Conservation (phyloP, 495 filamentous ascomycete species). For the Echria macrotheca region DNA sequence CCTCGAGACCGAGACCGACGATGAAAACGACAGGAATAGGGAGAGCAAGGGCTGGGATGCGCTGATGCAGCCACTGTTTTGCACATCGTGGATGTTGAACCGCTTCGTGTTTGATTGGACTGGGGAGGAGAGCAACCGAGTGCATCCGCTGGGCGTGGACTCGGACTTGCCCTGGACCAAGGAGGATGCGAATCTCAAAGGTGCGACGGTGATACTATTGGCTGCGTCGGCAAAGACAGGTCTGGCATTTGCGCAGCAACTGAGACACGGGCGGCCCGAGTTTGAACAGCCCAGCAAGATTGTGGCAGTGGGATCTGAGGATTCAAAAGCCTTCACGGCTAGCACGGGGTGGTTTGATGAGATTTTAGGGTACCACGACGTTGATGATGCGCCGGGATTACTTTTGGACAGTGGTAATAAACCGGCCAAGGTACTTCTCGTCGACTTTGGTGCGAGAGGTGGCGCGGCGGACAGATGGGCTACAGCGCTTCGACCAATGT, state of each 20-base stretch:
- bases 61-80: slow-evolving; percentile 38
- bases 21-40: slow-evolving; percentile 10
- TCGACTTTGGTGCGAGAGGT: slow-evolving; percentile 49
- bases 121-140: slow-evolving; percentile 10
- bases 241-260: slow-evolving; percentile 35
- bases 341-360: slow-evolving; percentile 32
- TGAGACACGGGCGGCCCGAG: slow-evolving; percentile 21
- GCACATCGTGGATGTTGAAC: slow-evolving; percentile 44
- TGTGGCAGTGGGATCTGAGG: slow-evolving; percentile 32
- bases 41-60: slow-evolving; percentile 28
- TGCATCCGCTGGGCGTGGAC: slow-evolving; percentile 33
- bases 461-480: slow-evolving; percentile 33
- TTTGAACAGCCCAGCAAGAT: slow-evolving; percentile 23
- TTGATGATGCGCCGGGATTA: slow-evolving; percentile 18
- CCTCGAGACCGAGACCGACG: slow-evolving; percentile 12
- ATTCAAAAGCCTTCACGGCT: slow-evolving; percentile 26
- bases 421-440: slow-evolving; percentile 38
- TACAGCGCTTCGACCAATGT: slow-evolving; percentile 20
- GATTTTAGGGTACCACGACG: slow-evolving; percentile 27
- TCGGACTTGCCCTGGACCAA: slow-evolving; percentile 30
- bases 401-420: slow-evolving; percentile 15
- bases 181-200: slow-evolving; percentile 43
- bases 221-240: slow-evolving; percentile 49
- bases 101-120: slow-evolving; percentile 39
- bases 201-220: slow-evolving; percentile 36